A percentile compares a stretch with the other conserved stretches of the same genome.
phyloP scores from a whole-genome alignment of 1,284 basidiomycete genomes.

The Marasmius oreades region DNA sequence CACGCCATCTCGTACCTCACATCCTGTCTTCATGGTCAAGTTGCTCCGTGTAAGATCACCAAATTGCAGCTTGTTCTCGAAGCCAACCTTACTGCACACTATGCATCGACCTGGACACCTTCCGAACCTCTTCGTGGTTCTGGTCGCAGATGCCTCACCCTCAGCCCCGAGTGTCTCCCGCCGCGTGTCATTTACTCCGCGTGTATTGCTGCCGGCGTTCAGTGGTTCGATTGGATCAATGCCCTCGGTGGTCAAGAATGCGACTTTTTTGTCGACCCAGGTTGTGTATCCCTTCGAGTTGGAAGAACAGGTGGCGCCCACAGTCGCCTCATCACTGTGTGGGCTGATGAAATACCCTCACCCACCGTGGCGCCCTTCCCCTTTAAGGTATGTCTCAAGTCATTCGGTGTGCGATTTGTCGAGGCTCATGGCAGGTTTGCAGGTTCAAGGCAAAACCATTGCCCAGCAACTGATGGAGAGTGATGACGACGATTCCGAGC shows the following conservation, averaged over 20 bases:
- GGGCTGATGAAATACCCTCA: constrained; percentile 50
- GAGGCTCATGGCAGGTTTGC: constrained; percentile 5
- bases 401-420: background rate
- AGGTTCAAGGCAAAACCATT: constrained; percentile 48
- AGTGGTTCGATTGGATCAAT: constrained; percentile 75
- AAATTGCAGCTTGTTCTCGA: constrained; percentile 68
- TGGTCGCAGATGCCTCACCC: constrained; percentile 67
- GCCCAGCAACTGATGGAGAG: constrained; percentile 69
- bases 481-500: constrained; percentile 64
- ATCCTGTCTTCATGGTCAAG: constrained; percentile 48
- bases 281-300: constrained; percentile 64
- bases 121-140: constrained; percentile 62
- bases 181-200: constrained; percentile 68
- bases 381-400: constrained; percentile 10
- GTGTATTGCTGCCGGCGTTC: constrained; percentile 60
- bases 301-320: constrained; percentile 33
- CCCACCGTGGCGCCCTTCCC: constrained; percentile 20
- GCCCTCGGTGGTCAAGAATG: constrained; percentile 65
- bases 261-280: constrained; percentile 76
- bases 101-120: constrained; percentile 60
- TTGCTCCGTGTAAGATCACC: constrained; percentile 48
- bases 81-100: constrained; percentile 64
- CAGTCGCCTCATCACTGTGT: constrained; percentile 52
- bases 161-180: constrained; percentile 63
- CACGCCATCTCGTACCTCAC: constrained; percentile 72